Conservation (phyloP, 2,329 filamentous ascomycete genomes). For the Calonectria ilicicola region DNA sequence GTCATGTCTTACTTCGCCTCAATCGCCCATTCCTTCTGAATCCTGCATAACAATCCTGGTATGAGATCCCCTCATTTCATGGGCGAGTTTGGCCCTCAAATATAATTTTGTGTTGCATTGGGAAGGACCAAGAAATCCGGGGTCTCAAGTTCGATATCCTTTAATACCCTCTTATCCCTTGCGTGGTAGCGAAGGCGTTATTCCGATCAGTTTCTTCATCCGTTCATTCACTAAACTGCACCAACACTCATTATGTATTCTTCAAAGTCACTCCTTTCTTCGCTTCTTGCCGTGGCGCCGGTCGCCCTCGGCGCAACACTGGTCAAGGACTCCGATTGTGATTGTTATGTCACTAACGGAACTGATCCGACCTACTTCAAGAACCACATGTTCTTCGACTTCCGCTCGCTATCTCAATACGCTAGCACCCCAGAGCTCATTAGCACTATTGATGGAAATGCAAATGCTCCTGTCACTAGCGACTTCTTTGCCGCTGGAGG, state of each 20-base stretch:
- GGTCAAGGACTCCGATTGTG: constrained; percentile 41
- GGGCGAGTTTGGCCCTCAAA: neutral
- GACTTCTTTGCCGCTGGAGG: constrained; percentile 48
- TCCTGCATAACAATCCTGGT: neutral
- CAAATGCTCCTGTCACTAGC: constrained; percentile 48
- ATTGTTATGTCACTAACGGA: constrained; percentile 46
- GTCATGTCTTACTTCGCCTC: constrained; percentile 7
- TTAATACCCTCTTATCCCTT: constrained; percentile 7
- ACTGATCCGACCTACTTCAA: constrained; percentile 40
- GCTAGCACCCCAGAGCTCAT: constrained; percentile 47
- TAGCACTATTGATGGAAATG: constrained; percentile 42
- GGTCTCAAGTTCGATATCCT: neutral
- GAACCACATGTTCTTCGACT: constrained; percentile 45
- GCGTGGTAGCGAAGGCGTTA: constrained; percentile 13
- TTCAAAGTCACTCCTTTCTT: constrained; percentile 32
- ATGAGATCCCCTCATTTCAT: neutral
- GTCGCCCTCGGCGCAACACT: constrained; percentile 26
- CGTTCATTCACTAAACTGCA: constrained; percentile 1
- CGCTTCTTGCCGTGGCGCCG: constrained; percentile 37
- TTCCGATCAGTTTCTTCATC: neutral
- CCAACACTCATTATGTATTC: constrained; percentile 33
- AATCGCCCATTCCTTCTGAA: neutral
- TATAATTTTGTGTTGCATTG: neutral
- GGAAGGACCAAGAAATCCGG: neutral
- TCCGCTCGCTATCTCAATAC: constrained; percentile 43